Base-by-base conservation (phyloP, 495 filamentous ascomycete genomes). In the Poronia punctata region DNA sequence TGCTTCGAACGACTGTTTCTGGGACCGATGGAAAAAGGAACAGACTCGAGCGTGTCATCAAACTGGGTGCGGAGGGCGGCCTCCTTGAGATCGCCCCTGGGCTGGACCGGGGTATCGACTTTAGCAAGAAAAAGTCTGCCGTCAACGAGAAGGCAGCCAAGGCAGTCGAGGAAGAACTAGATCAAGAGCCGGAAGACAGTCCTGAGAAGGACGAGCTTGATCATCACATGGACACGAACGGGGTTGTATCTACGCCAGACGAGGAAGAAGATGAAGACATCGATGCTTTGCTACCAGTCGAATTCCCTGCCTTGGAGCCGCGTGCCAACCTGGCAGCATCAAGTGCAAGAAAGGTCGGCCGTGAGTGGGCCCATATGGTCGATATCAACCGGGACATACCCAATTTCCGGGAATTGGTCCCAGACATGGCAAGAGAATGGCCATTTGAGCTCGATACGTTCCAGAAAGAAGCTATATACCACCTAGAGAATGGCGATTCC, bases 391-490 rank as follows among this genome's bases (percentile, higher is more conserved):
- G 86, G 34, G 83, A 88, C 28, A 89, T 98, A 35, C 66, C 82
- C 24, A 97, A 98, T 56, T 97, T 98, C 64, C 62, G 70, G 35
- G 92, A 96, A 43, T 67, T 98, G 26, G 92, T 98, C 22, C 92
- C 93, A 0, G 83, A 95, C 48, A 95, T 95, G 88, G 92, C 92
- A 3, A 77, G 82, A 40, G 85, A 88, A 50, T 98, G 88, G 87
- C 88, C 88, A 5, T 98, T 98, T 45, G 92, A 98, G 57, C 76
- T 97, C 12, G 92, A 98, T 50, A 95, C 84, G 0, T 98, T 98
- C 65, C 92, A 98, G 52, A 98, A 97, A 55, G 92, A 98, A 63
- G 92, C 92, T 9, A 83, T 98, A 7, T 98, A 96, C 55, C 93
- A 98, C 64, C 76, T 98, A 11, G 92, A 98, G 56, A 84, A 83